phyloP scores from a whole-genome alignment of 1,284 basidiomycete species.

The Trametes versicolor region DNA sequence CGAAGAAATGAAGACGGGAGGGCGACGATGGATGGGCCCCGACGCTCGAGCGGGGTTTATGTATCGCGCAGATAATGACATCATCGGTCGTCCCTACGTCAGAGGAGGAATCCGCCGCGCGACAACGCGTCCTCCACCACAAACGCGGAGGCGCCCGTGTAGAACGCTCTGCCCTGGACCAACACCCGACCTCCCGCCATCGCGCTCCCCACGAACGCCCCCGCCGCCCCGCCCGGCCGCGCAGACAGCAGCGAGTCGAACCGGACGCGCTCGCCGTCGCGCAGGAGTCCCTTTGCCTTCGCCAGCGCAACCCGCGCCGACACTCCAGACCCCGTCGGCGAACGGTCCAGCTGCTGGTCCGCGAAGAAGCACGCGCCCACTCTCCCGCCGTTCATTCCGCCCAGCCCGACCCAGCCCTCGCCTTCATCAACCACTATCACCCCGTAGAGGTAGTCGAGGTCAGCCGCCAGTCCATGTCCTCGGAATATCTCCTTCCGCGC shows the following conservation, averaged over 20 bases:
- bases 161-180: constrained; percentile 47
- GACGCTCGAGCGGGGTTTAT: constrained; percentile 26
- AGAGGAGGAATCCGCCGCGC: constrained; percentile 33
- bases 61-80: constrained; percentile 33
- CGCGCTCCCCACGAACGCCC: constrained; percentile 46
- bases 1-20: constrained; percentile 3
- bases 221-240: constrained; percentile 33
- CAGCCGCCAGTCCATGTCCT: constrained; percentile 45
- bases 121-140: constrained; percentile 35
- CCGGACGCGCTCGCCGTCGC: constrained; percentile 41
- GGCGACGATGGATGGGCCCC: constrained; percentile 13
- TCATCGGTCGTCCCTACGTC: constrained; percentile 32
- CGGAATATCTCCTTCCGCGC: constrained; percentile 40
- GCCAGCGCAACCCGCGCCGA: constrained; percentile 52
- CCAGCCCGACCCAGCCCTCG: constrained; percentile 28
- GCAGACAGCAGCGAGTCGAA: constrained; percentile 48
- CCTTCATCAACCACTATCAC: constrained; percentile 49
- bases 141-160: constrained; percentile 46
- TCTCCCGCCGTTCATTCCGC: constrained; percentile 32
- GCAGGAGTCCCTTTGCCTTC: constrained; percentile 44
- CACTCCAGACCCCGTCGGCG: constrained; percentile 54
- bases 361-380: constrained; percentile 53
- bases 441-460: constrained; percentile 50
- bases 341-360: constrained; percentile 54
- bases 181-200: constrained; percentile 40